Evolutionary conservation across 208 protist species (phyloP).

Genomic region (Leishmania aethiopica): DNA sequence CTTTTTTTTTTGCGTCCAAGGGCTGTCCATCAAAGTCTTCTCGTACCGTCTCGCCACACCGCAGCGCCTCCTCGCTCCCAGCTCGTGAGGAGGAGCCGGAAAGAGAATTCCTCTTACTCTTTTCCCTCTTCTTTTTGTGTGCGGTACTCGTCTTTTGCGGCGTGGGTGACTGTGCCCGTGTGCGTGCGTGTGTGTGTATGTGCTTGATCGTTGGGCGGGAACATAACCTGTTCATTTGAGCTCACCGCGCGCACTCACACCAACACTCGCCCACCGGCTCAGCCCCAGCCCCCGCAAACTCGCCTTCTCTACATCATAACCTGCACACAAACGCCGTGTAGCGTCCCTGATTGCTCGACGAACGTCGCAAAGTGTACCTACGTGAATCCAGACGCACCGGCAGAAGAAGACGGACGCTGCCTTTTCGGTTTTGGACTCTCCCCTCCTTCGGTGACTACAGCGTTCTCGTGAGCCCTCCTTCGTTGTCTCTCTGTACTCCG

Average conservation of each 20-base stretch:
- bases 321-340: neutral
- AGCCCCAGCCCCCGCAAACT: neutral
- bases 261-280: neutral
- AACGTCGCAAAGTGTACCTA: neutral
- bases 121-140: neutral
- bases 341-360: neutral
- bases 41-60: neutral
- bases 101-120: neutral
- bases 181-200: neutral
- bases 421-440: neutral
- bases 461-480: neutral
- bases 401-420: neutral
- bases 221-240: neutral
- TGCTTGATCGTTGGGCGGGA: neutral
- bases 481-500: neutral
- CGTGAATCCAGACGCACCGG: neutral
- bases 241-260: neutral
- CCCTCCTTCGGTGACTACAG: neutral
- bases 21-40: neutral
- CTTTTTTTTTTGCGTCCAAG: neutral
- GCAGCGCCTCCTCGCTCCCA: neutral
- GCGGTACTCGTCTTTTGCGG: neutral
- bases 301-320: neutral
- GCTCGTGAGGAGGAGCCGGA: neutral
- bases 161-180: neutral